Conservation (phyloP, 1,284 basidiomycete species). For the Ceratobasidium sp. region DNA sequence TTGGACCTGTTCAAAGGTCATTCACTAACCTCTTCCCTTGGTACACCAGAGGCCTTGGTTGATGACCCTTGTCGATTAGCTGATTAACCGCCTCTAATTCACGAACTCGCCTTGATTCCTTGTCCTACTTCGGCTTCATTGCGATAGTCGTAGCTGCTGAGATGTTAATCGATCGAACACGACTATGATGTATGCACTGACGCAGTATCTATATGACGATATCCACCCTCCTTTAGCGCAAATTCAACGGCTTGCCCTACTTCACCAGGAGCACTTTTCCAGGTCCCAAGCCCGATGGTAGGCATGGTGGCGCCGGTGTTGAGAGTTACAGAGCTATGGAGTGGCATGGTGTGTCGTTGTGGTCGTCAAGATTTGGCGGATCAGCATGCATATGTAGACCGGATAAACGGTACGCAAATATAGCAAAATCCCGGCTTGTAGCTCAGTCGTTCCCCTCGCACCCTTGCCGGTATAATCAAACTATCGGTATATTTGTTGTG, state of each 20-base stretch:
- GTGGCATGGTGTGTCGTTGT: constrained; percentile 38
- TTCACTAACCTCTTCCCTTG: constrained; percentile 42
- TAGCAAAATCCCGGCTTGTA: no score
- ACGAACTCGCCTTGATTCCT: constrained; percentile 65
- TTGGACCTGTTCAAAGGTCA: no score
- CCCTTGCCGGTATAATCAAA: no score
- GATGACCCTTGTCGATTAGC: not conserved
- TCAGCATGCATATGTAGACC: not conserved
- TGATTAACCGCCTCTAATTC: not conserved
- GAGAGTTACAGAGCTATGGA: constrained; percentile 39
- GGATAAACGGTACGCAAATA: no score
- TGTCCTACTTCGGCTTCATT: constrained; percentile 77
- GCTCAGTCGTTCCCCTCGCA: no score
- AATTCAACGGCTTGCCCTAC: constrained; percentile 44
- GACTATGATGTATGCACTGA: constrained; percentile 28
- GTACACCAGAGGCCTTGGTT: constrained; percentile 50
- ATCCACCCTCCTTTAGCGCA: constrained; percentile 46
- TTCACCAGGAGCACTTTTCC: constrained; percentile 50
- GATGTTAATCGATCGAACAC: not conserved
- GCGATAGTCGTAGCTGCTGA: constrained; percentile 44
- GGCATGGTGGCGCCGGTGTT: constrained; percentile 43
- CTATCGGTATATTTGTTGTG: no score
- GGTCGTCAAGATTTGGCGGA: not conserved
- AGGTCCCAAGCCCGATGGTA: constrained; percentile 49
- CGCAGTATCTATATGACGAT: constrained; percentile 47